Base-by-base conservation (phyloP, 2,329 filamentous ascomycete genomes). In the Akanthomyces muscarius region DNA sequence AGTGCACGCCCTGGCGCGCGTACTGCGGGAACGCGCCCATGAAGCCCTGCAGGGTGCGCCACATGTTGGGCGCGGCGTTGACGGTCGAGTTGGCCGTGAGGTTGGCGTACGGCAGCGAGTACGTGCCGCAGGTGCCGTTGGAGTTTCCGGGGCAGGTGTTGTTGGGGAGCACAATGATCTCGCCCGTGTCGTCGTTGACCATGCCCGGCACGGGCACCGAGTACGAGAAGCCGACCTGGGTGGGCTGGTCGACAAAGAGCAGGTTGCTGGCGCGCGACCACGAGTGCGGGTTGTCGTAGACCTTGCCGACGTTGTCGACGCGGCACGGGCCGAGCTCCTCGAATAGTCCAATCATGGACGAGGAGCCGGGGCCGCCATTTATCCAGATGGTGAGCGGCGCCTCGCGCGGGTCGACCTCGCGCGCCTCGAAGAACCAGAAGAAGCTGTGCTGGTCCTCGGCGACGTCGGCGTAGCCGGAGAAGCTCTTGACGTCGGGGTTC, bases 191-290 rank as follows among this genome's bases (percentile, higher is more conserved):
- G 18, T 16, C 38, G 47, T 18, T 21, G 10, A 52, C 21, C 36
- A 50, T 41, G 11, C 44, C 66, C 88, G 70, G 86, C 86, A 33
- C 83, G 16, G 82, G 85, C 16, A 80, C 74, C 23, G 79, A 80
- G 69, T 91, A 86, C 1, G 86, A 89, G 67, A 89, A 86, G 45
- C 85, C 84, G 41, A 90, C 83, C 71, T 90, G 87, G 61, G 86
- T 86, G 10, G 87, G 87, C 81, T 82, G 78, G 69, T 83, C 81
- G 57, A 86, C 80, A 71, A 82, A 86, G 8, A 86, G 75, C 75
- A 81, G 76, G 66, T 80, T 80, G 63, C 77, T 77, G 60, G 74
- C 72, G 25, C 74, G 79, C 71, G 89, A 86, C 86, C 86, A 89
- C 41, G 85, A 84, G 82, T 84, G 89, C 59, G 83, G 78, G 63